phyloP scores from a whole-genome alignment of 2,329 filamentous ascomycete genomes.

The Didymella sp. region DNA sequence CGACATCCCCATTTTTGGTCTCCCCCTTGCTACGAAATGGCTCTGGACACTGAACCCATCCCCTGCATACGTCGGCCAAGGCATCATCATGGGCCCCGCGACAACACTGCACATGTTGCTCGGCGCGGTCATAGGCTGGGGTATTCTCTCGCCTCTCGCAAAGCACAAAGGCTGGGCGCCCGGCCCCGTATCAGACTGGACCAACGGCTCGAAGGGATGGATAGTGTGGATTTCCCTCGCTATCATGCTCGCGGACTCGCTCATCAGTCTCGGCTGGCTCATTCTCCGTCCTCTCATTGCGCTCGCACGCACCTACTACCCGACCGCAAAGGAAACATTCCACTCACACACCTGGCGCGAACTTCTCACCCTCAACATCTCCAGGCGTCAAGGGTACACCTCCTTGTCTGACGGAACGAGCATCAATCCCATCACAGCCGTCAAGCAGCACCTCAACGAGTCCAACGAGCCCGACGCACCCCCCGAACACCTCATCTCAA shows the following conservation, averaged over 20 bases:
- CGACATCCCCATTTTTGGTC: slow-evolving; percentile 85
- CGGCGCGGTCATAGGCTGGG: slow-evolving; percentile 90
- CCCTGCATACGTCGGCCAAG: slow-evolving; percentile 95
- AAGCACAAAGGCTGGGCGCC: slow-evolving; percentile 89
- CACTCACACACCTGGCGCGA: slow-evolving; percentile 47
- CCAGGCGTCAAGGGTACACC: slow-evolving; percentile 50
- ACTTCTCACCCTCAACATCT: slow-evolving; percentile 43
- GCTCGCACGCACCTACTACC: slow-evolving; percentile 52
- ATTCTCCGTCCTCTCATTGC: slow-evolving; percentile 67
- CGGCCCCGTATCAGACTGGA: slow-evolving; percentile 86
- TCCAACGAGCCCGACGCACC: slow-evolving; percentile 75
- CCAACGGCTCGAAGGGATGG: slow-evolving; percentile 94
- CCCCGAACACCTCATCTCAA: slow-evolving; percentile 78
- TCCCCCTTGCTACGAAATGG: slow-evolving; percentile 77
- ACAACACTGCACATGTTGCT: slow-evolving; percentile 96
- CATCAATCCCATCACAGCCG: slow-evolving; percentile 32
- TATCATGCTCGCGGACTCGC: slow-evolving; percentile 94
- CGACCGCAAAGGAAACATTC: slow-evolving; percentile 37
- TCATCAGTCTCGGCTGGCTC: slow-evolving; percentile 86
- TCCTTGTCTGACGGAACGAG: slow-evolving; percentile 39
- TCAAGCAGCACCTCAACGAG: slow-evolving; percentile 38
- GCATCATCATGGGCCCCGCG: slow-evolving; percentile 96
- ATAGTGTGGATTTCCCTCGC: slow-evolving; percentile 96
- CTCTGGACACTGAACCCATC: slow-evolving; percentile 96
- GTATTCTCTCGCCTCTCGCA: slow-evolving; percentile 84